phyloP scores from a whole-genome alignment of 306 rosid genomes.

The Cyclanthera cordifolia region DNA sequence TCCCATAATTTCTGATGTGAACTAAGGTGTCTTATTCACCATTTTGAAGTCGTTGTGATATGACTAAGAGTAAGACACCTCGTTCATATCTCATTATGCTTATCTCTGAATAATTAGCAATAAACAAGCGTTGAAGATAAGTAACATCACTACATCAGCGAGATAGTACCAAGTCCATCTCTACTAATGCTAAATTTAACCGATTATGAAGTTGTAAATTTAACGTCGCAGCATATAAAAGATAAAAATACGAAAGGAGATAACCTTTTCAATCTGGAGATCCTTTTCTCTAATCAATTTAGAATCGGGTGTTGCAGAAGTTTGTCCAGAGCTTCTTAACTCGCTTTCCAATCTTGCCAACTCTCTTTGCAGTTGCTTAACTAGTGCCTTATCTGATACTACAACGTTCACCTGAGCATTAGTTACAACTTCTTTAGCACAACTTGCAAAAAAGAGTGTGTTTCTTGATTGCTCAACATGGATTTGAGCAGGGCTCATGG shows the following conservation, averaged over 20 bases:
- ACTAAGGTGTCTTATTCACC: not conserved
- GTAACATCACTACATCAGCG: not conserved
- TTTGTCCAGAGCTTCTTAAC: conserved; percentile 41
- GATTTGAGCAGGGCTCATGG: conserved; percentile 89
- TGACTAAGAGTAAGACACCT: not conserved
- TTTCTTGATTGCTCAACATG: conserved; percentile 93
- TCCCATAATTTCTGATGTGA: not conserved
- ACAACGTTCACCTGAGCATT: conserved; percentile 86
- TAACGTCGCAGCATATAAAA: not conserved
- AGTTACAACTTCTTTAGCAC: conserved; percentile 91
- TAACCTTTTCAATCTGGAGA: conserved; percentile 72
- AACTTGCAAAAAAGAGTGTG: conserved; percentile 95
- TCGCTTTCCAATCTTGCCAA: conserved; percentile 70
- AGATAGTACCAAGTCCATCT: not conserved
- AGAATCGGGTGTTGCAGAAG: conserved; percentile 31
- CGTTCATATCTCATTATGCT: not conserved
- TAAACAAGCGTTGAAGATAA: not conserved
- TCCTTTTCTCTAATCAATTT: conserved; percentile 67
- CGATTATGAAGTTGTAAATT: not conserved
- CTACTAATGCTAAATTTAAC: not conserved
- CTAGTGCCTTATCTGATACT: conserved; percentile 88
- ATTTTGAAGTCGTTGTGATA: not conserved
- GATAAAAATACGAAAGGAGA: not conserved
- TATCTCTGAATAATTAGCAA: not conserved
- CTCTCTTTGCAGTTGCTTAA: conserved; percentile 81